Evolutionary conservation across 1,284 basidiomycete species (phyloP).

Genomic region (Neolentinus lepideus): DNA sequence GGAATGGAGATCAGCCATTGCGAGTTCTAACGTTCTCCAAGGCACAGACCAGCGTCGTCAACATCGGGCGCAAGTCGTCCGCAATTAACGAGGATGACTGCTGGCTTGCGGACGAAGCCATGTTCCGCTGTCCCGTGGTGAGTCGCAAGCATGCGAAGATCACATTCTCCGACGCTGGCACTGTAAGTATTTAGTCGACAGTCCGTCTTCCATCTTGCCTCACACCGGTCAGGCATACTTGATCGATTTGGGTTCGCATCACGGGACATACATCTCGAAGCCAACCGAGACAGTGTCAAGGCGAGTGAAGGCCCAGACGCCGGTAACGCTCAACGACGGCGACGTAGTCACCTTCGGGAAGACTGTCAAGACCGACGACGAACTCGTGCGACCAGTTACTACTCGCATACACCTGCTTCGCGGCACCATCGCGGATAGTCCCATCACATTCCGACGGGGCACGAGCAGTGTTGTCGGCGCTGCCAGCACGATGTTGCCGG

Average conservation of each 20-base stretch:
- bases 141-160: conserved; percentile 63
- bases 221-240: conserved; percentile 40
- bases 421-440: conserved; percentile 13
- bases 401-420: conserved; percentile 49
- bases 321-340: conserved; percentile 47
- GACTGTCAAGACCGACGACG: conserved; percentile 50
- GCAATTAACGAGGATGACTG: conserved; percentile 21
- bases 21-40: conserved; percentile 36
- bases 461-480: conserved; percentile 2
- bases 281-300: conserved; percentile 35
- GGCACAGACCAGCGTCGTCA: conserved; percentile 33
- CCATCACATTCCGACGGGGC: conserved; percentile 7
- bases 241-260: conserved; percentile 53
- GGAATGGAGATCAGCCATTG: conserved; percentile 25
- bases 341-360: conserved; percentile 71
- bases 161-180: conserved; percentile 50
- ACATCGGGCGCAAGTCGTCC: conserved; percentile 47
- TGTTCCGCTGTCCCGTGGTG: conserved; percentile 59
- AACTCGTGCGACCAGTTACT: conserved; percentile 51
- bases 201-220: conserved; percentile 9
- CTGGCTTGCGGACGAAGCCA: conserved; percentile 29
- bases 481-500: not conserved
- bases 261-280: conserved; percentile 53
- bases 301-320: conserved; percentile 37
- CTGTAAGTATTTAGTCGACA: conserved; percentile 29